phyloP scores from a whole-genome alignment of 306 rosid genomes.

The Ormosia semicastrata region DNA sequence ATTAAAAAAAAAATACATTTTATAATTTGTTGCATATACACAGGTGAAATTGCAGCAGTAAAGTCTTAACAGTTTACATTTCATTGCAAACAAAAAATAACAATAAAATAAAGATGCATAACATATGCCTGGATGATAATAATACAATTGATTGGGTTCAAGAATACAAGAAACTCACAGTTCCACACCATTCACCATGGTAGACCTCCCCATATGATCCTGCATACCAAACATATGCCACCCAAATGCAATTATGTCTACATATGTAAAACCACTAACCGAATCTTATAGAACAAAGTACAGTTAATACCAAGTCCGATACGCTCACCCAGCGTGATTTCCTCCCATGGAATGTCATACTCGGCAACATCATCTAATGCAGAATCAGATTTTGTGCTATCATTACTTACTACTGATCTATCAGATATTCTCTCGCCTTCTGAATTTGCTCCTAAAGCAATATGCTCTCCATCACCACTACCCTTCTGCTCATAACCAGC shows the following conservation, averaged over 20 bases:
- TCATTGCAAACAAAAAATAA: neutral
- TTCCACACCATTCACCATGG: conserved; percentile 95
- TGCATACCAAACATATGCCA: conserved; percentile 40
- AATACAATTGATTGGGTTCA: conserved; percentile 7
- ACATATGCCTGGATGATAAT: conserved; percentile 11
- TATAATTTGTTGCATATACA: neutral
- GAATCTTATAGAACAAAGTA: conserved; percentile 36
- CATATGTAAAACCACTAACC: conserved; percentile 16
- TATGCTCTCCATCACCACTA: conserved; percentile 56
- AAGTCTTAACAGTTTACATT: neutral
- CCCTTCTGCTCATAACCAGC: conserved; percentile 54
- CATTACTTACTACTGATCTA: conserved; percentile 62
- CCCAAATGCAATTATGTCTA: conserved; percentile 24
- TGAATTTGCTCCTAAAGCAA: conserved; percentile 42
- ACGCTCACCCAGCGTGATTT: conserved; percentile 88
- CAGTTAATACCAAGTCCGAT: conserved; percentile 90
- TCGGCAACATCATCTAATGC: conserved; percentile 85
- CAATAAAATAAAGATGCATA: neutral
- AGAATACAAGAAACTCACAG: conserved; percentile 66
- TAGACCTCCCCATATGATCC: conserved; percentile 99
- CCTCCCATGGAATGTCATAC: conserved; percentile 90
- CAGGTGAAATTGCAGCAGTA: conserved; percentile 1
- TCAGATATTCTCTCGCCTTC: conserved; percentile 81
- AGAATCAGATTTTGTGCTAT: conserved; percentile 72
- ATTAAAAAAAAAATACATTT: neutral